Conservation (phyloP, 129 eudicot species). For the Flaveria linearis region DNA sequence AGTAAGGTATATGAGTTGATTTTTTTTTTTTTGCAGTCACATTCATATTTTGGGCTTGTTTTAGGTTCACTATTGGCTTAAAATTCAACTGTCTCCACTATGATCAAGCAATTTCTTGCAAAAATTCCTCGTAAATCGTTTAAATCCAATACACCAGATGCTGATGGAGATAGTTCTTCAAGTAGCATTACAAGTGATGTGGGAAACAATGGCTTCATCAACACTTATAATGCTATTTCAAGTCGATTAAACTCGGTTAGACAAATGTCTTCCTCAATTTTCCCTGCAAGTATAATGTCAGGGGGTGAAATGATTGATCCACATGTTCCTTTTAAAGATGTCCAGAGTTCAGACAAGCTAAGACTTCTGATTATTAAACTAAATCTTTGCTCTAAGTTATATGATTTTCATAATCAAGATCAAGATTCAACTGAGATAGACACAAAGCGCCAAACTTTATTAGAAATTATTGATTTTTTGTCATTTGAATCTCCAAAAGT, state of each 20-base stretch:
- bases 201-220: slow-evolving; percentile 43
- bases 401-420: slow-evolving; percentile 48
- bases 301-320: slow-evolving; percentile 56
- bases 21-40: background rate
- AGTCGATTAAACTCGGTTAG: slow-evolving; percentile 51
- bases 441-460: slow-evolving; percentile 52
- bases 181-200: slow-evolving; percentile 32
- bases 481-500: slow-evolving; percentile 53
- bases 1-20: background rate
- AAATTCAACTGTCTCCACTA: slow-evolving; percentile 39
- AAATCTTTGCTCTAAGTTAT: slow-evolving; percentile 50
- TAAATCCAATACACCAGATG: slow-evolving; percentile 43
- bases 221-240: slow-evolving; percentile 53
- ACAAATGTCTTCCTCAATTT: slow-evolving; percentile 61
- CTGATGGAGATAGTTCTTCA: slow-evolving; percentile 41
- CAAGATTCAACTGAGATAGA: slow-evolving; percentile 56
- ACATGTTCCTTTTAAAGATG: slow-evolving; percentile 54
- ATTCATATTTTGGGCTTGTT: slow-evolving; percentile 1
- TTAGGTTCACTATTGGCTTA: slow-evolving; percentile 33
- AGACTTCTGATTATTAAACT: slow-evolving; percentile 55
- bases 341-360: slow-evolving; percentile 48
- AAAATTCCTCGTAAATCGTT: slow-evolving; percentile 56
- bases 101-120: slow-evolving; percentile 66
- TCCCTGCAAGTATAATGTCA: slow-evolving; percentile 48
- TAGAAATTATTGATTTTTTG: slow-evolving; percentile 56